These are phyloP conservation scores for Psilocybe mexicana DNA, from an alignment of 1,284 basidiomycete species.

Conservation along the genomic window DNA sequence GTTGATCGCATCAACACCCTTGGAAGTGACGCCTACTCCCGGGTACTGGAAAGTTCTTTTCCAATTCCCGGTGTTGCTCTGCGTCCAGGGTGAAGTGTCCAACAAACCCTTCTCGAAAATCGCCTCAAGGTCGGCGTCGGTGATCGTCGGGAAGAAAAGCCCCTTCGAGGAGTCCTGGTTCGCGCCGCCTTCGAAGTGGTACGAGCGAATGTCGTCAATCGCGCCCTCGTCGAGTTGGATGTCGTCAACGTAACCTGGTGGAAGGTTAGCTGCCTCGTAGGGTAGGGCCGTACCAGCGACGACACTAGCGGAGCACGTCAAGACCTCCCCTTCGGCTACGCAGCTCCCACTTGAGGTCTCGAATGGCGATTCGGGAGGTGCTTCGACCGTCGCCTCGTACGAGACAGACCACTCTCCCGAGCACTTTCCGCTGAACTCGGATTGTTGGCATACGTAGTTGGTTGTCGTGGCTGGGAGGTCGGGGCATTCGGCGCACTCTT, in stretches of 20 bases:
- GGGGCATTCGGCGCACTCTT: not conserved
- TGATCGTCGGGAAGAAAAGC: not conserved
- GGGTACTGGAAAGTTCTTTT: conserved; percentile 1
- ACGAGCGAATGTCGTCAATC: not conserved
- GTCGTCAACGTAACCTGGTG: conserved; percentile 1
- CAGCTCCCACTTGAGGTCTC: not conserved
- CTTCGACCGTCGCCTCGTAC: conserved; percentile 3
- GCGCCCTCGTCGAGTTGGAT: not conserved
- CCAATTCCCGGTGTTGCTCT: not conserved
- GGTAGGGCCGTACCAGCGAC: not conserved
- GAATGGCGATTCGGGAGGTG: not conserved
- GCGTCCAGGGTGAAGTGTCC: not conserved
- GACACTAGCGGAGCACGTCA: not conserved
- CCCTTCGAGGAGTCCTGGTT: conserved; percentile 1
- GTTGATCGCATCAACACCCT: not conserved
- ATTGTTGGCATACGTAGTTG: conserved; percentile 3
- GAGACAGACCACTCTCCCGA: conserved; percentile 3
- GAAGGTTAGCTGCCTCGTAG: conserved; percentile 1
- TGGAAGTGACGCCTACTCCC: not conserved
- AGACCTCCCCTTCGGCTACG: not conserved
- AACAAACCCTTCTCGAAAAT: conserved; percentile 3
- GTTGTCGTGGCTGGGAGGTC: not conserved
- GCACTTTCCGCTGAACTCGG: conserved; percentile 1
- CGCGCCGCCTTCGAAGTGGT: not conserved
- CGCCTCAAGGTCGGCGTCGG: not conserved